Base-by-base conservation (phyloP, 768 basidiomycete species). In the Tricholoma matsutake region DNA sequence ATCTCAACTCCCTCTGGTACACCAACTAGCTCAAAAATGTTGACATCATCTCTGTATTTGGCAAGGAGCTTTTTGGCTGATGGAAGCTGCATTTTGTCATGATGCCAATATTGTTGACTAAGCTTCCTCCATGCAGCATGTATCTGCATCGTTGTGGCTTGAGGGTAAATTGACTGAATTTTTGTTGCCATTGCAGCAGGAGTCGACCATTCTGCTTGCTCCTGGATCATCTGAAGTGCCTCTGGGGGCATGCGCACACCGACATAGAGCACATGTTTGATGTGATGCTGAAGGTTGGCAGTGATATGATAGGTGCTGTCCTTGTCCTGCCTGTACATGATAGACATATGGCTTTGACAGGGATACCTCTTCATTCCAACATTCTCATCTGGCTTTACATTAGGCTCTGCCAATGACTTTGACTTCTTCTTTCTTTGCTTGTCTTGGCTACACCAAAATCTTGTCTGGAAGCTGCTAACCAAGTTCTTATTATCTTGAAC, bases 161-260 rank as follows among this genome's bases (percentile, higher is more conserved):
- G 59, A 9, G 72, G 72, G 43, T 73, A 76, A 41, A 71, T 65
- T 9, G 69, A 70, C 16, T 72, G 71, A 25, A 73, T 78, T 60
- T 66, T 71, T 6, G 69, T 69, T 49, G 73, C 69, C 68, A 74
- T 57, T 14, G 66, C 47, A 4, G 41, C 62, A 14, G 71, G 72
- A n/a, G 68, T 71, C 1, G 53, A 57, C 65, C 67, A 67, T 45
- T 71, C 65, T 1, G 67, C 56, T 34, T 68, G 62, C 7, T 71
- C 62, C 0, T 58, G 57, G 41, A 73, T 71, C 9, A 72, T 65
- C 13, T 65, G 58, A 3, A 64, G 28, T 1, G 62, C 71, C 49
- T 58, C 67, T 0, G 34, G 56, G 14, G 70, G 71, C 66, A 73
- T 68, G 32, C 55, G 31, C 29, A 72, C 66, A 56, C 71, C 65